phyloP scores from a whole-genome alignment of 2,329 filamentous ascomycete species.

The Claviceps sp. region DNA sequence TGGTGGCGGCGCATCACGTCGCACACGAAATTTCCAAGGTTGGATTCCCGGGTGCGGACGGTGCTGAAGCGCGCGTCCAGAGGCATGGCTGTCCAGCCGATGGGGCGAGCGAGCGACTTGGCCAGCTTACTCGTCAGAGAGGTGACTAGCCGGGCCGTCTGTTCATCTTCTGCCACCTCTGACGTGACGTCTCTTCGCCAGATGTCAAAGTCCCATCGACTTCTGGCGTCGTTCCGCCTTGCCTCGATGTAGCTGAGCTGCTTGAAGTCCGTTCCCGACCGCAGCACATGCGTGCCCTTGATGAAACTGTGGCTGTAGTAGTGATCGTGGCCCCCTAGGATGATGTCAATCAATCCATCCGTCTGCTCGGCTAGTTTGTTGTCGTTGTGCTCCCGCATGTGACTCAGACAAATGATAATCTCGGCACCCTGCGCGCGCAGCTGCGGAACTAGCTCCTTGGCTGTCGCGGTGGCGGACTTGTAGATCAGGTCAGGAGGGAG shows the following conservation, averaged over 20 bases:
- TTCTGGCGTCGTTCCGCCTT: slow-evolving; percentile 28
- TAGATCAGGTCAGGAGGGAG: slow-evolving; percentile 74
- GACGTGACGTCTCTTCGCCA: slow-evolving; percentile 59
- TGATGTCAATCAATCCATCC: slow-evolving; percentile 64
- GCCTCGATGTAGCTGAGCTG: slow-evolving; percentile 81
- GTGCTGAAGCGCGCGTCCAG: slow-evolving; percentile 80
- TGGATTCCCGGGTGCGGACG: slow-evolving; percentile 64
- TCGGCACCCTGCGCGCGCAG: slow-evolving; percentile 68
- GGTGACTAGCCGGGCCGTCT: slow-evolving; percentile 48
- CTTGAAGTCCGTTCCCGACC: slow-evolving; percentile 84
- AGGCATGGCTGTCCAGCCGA: slow-evolving; percentile 71
- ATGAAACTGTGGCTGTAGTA: slow-evolving; percentile 68
- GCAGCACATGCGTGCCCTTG: slow-evolving; percentile 70
- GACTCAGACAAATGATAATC: slow-evolving; percentile 69
- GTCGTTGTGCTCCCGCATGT: slow-evolving; percentile 82
- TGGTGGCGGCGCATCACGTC: slow-evolving; percentile 84
- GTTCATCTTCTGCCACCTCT: slow-evolving; percentile 48
- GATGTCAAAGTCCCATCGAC: slow-evolving; percentile 68
- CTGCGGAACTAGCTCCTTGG: slow-evolving; percentile 58
- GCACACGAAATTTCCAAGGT: slow-evolving; percentile 81
- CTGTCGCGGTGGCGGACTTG: slow-evolving; percentile 63
- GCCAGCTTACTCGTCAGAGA: slow-evolving; percentile 61
- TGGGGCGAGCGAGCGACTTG: slow-evolving; percentile 64
- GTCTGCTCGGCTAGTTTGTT: slow-evolving; percentile 68
- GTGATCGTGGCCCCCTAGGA: slow-evolving; percentile 83